These are phyloP conservation scores for Blastocrithidia nonstop DNA, from an alignment of 208 protist species.

Conservation along the genomic window DNA sequence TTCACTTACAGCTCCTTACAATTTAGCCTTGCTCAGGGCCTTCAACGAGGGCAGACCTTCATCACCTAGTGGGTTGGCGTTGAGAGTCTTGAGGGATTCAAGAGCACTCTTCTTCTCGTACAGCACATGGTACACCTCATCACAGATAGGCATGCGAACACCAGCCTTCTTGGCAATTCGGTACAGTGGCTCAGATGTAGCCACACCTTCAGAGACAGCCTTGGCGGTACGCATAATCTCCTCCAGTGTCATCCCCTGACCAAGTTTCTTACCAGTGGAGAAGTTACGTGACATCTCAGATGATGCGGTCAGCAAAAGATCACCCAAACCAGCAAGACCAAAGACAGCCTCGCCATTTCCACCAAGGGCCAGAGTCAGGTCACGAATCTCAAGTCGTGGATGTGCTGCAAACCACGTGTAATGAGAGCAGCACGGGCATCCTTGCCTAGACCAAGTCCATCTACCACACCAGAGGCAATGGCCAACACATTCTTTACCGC, in stretches of 20 bases:
- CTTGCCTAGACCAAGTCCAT: constrained; percentile 50
- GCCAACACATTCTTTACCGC: constrained; percentile 85
- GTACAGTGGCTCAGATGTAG: constrained; percentile 52
- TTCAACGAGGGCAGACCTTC: constrained; percentile 47
- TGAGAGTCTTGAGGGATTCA: constrained; percentile 9
- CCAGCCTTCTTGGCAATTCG: constrained; percentile 29
- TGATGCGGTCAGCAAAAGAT: constrained; percentile 80
- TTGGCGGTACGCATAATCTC: constrained; percentile 39
- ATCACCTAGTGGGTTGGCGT: constrained; percentile 13
- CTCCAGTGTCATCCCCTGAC: constrained; percentile 41
- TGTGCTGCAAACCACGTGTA: constrained; percentile 53
- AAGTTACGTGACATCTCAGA: constrained; percentile 83
- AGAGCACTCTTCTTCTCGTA: constrained; percentile 23
- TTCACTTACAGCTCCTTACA: too few relatives aligned
- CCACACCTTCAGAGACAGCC: constrained; percentile 65
- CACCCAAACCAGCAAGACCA: constrained; percentile 79
- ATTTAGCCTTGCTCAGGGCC: constrained; percentile 3
- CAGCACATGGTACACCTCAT: constrained; percentile 51
- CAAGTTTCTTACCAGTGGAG: constrained; percentile 63
- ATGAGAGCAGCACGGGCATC: constrained; percentile 76
- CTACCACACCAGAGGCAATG: constrained; percentile 61
- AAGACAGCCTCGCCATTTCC: constrained; percentile 70
- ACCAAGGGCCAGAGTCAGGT: constrained; percentile 58
- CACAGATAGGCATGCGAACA: constrained; percentile 41
- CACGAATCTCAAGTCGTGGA: constrained; percentile 75